Evolutionary conservation across 2,329 filamentous ascomycete species (phyloP).

Genomic region (Fusarium piperis): DNA sequence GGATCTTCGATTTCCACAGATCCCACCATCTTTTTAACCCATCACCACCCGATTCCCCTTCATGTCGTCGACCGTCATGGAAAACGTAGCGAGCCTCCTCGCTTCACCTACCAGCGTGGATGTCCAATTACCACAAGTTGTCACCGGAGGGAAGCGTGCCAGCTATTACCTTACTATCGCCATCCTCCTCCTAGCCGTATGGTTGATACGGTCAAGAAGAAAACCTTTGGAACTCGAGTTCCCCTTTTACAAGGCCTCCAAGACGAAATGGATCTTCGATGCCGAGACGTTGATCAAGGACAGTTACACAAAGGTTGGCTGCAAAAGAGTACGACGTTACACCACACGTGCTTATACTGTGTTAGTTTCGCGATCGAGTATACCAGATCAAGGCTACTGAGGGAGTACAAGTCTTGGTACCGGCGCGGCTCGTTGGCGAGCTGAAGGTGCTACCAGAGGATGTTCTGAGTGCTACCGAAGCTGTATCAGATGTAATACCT

Average conservation of each 20-base stretch:
- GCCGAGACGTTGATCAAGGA: slow-evolving; percentile 59
- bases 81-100: slow-evolving; percentile 32
- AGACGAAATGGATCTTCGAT: slow-evolving; percentile 61
- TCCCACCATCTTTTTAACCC: not conserved
- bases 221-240: slow-evolving; percentile 47
- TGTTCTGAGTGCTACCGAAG: slow-evolving; percentile 58
- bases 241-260: slow-evolving; percentile 60
- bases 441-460: slow-evolving; percentile 60
- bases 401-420: slow-evolving; percentile 59
- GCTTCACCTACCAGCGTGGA: slow-evolving; percentile 27
- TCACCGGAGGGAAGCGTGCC: slow-evolving; percentile 44
- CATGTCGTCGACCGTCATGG: slow-evolving; percentile 21
- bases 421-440: slow-evolving; percentile 55
- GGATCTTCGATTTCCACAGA: not conserved
- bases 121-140: slow-evolving; percentile 34
- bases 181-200: slow-evolving; percentile 49
- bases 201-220: slow-evolving; percentile 50
- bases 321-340: not conserved
- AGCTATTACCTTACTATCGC: slow-evolving; percentile 55
- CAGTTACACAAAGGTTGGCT: slow-evolving; percentile 58
- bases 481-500: slow-evolving; percentile 55
- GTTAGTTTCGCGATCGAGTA: slow-evolving; percentile 58
- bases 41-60: not conserved
- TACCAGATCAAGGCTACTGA: slow-evolving; percentile 64
- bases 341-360: slow-evolving; percentile 27